A percentile compares a stretch with the other conserved stretches of the same genome.
Conservation (phyloP, 768 basidiomycete species). For the Austroboletus festivus region DNA sequence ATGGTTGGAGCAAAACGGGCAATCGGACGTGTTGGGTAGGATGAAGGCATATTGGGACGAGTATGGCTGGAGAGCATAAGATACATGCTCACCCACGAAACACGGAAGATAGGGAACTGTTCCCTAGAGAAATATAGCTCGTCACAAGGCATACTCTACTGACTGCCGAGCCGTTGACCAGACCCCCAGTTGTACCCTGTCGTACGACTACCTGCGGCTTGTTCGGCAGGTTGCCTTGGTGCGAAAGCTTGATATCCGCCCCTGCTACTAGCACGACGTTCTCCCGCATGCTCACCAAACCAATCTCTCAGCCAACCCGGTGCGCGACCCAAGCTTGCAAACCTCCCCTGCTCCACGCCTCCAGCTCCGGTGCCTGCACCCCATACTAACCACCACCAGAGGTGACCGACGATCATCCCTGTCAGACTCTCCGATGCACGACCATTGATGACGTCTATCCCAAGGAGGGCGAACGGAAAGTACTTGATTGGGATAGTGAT, state of each 20-base stretch:
- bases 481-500: constrained; percentile 69
- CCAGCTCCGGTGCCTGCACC: constrained; percentile 41
- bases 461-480: constrained; percentile 72
- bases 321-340: constrained; percentile 45
- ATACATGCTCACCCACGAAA: too few relatives aligned
- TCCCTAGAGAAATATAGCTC: background rate
- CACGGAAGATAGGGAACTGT: too few relatives aligned
- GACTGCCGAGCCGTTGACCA: constrained; percentile 48
- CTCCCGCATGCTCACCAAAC: constrained; percentile 41
- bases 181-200: constrained; percentile 51
- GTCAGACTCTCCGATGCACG: constrained; percentile 61
- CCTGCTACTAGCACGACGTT: constrained; percentile 35
- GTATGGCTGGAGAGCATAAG: constrained; percentile 28
- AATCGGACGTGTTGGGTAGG: constrained; percentile 55
- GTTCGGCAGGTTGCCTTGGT: constrained; percentile 39
- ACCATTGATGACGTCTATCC: constrained; percentile 63
- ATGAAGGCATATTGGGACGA: constrained; percentile 67
- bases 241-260: constrained; percentile 58
- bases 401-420: constrained; percentile 74
- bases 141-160: constrained; percentile 6
- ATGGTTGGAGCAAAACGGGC: constrained; percentile 74
- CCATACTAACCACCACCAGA: constrained; percentile 79
- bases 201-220: constrained; percentile 14
- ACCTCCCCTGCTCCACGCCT: constrained; percentile 35
- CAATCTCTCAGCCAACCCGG: constrained; percentile 56